Evolutionary conservation across 345 rosid species (phyloP).

Genomic region (Pelargonium nanum): DNA sequence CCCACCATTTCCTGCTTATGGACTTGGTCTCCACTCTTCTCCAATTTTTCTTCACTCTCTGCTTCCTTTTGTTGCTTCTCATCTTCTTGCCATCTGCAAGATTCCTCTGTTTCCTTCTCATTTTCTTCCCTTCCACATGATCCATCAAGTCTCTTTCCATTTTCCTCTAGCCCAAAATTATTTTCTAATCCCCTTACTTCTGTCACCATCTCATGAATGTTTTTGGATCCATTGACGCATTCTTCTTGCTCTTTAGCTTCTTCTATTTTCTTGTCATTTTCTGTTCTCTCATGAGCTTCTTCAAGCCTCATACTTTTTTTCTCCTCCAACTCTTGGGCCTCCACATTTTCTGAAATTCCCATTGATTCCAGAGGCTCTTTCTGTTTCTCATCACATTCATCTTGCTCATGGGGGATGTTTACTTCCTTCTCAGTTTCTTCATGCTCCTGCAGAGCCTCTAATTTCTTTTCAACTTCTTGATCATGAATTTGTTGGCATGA

Average conservation of each 20-base stretch:
- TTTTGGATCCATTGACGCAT: slow-evolving; percentile 6
- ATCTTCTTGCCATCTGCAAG: slow-evolving; percentile 7
- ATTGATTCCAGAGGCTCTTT: slow-evolving; percentile 25
- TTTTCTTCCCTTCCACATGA: slow-evolving; percentile 12
- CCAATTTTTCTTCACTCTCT: not conserved
- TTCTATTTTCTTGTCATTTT: slow-evolving; percentile 8
- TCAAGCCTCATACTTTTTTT: slow-evolving; percentile 10
- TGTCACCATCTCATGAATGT: slow-evolving; percentile 6
- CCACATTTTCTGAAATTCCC: slow-evolving; percentile 17
- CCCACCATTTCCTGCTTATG: not conserved
- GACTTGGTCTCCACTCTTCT: not conserved
- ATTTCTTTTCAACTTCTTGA: slow-evolving; percentile 25
- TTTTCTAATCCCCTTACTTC: not conserved
- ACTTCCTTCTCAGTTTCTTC: slow-evolving; percentile 14
- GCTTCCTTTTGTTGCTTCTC: slow-evolving; percentile 3
- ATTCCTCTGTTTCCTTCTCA: slow-evolving; percentile 6
- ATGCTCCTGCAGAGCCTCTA: slow-evolving; percentile 13
- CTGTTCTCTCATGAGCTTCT: slow-evolving; percentile 15
- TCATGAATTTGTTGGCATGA: slow-evolving; percentile 19
- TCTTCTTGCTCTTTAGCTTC: not conserved
- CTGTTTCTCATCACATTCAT: slow-evolving; percentile 19
- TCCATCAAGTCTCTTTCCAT: not conserved
- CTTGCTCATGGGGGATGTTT: slow-evolving; percentile 11
- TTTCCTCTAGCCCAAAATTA: not conserved
- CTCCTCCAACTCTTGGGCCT: slow-evolving; percentile 18